Percentiles rank a stretch among this genome's conserved stretches.
phyloP scores from a whole-genome alignment of 2,329 filamentous ascomycete genomes.

The Diplodia intermedia region DNA sequence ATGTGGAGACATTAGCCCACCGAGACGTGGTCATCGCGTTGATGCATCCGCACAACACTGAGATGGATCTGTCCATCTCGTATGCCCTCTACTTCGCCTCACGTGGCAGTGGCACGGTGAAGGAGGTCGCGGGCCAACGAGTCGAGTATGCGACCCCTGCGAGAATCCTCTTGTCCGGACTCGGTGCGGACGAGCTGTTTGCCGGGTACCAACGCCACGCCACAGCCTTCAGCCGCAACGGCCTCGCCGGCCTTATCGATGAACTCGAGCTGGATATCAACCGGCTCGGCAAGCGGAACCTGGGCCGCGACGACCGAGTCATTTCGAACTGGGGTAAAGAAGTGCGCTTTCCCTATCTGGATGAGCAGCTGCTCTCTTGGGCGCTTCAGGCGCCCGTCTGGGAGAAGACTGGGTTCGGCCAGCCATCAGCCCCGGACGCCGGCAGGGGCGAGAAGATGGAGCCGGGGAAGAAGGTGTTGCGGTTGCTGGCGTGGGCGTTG shows the following conservation, averaged over 20 bases:
- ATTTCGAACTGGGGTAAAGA: slow-evolving; percentile 90
- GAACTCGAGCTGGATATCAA: slow-evolving; percentile 86
- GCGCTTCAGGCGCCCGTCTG: slow-evolving; percentile 75
- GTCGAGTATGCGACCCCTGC: slow-evolving; percentile 70
- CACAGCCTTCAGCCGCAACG: slow-evolving; percentile 72
- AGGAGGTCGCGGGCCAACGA: slow-evolving; percentile 40
- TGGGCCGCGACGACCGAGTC: slow-evolving; percentile 90
- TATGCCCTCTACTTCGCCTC: slow-evolving; percentile 95
- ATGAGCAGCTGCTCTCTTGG: slow-evolving; percentile 85
- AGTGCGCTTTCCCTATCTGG: slow-evolving; percentile 87
- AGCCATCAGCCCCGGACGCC: slow-evolving; percentile 38
- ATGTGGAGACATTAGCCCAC: slow-evolving; percentile 73
- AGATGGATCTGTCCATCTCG: slow-evolving; percentile 97
- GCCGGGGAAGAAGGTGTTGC: slow-evolving; percentile 79
- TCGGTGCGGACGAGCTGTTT: slow-evolving; percentile 96
- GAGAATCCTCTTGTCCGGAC: slow-evolving; percentile 85
- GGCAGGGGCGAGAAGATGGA: slow-evolving; percentile 54
- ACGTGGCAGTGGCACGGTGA: slow-evolving; percentile 67
- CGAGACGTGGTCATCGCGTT: slow-evolving; percentile 73
- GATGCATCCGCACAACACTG: slow-evolving; percentile 93
- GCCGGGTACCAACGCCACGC: slow-evolving; percentile 89
- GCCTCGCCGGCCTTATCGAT: slow-evolving; percentile 74
- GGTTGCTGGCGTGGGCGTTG: slow-evolving; percentile 76
- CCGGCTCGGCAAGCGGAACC: slow-evolving; percentile 88
- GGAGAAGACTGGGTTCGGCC: slow-evolving; percentile 89